These are phyloP conservation scores for Botryobasidium botryosum DNA, from an alignment of 768 basidiomycete genomes.

Conservation along the genomic window DNA sequence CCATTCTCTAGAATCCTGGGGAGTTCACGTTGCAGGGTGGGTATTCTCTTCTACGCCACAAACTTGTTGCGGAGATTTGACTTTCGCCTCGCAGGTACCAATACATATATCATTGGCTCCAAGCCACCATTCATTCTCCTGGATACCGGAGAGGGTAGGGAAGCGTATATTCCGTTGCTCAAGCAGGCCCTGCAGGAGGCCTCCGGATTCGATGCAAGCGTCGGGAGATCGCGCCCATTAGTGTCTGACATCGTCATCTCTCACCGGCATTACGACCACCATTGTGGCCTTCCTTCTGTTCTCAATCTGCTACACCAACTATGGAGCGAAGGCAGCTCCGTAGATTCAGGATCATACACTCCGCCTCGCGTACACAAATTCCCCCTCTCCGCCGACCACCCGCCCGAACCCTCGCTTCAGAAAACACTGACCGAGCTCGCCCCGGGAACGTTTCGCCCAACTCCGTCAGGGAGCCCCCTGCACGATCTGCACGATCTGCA, in stretches of 20 bases:
- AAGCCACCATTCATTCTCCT: slow-evolving; percentile 58
- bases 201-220: neutral
- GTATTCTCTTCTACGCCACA: neutral
- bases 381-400: slow-evolving; percentile 19
- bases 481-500: slow-evolving; percentile 47
- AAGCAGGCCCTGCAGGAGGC: slow-evolving; percentile 36
- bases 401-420: neutral
- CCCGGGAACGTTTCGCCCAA: slow-evolving; percentile 14
- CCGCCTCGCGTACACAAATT: slow-evolving; percentile 67
- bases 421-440: slow-evolving; percentile 1
- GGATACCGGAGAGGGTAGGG: slow-evolving; percentile 66
- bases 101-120: slow-evolving; percentile 70
- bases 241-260: slow-evolving; percentile 84
- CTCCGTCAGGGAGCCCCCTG: slow-evolving; percentile 17
- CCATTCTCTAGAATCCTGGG: slow-evolving; percentile 51
- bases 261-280: slow-evolving; percentile 82
- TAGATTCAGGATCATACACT: slow-evolving; percentile 26
- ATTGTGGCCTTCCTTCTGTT: slow-evolving; percentile 56
- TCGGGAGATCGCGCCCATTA: slow-evolving; percentile 22
- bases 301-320: slow-evolving; percentile 43
- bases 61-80: neutral
- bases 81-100: slow-evolving; percentile 40
- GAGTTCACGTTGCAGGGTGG: slow-evolving; percentile 76
- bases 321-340: slow-evolving; percentile 28
- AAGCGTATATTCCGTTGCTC: slow-evolving; percentile 50